These are phyloP conservation scores for Microbotryum silenes-acaulis DNA, from an alignment of 1,284 basidiomycete genomes.

Conservation along the genomic window DNA sequence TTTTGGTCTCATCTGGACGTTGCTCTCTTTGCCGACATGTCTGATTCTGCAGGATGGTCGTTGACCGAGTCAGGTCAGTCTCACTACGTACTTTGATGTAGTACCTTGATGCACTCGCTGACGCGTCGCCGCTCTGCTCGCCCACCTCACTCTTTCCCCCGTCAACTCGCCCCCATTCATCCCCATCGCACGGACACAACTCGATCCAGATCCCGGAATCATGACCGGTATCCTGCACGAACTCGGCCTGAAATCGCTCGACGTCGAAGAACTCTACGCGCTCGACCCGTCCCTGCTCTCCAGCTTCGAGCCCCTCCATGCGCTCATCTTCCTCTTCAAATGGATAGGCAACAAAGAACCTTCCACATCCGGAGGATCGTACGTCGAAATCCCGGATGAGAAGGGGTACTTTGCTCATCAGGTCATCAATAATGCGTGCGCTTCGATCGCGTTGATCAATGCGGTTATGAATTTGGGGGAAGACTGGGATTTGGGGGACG, in stretches of 20 bases:
- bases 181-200: neutral
- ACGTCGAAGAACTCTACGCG: slow-evolving; percentile 60
- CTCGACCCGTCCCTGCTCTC: slow-evolving; percentile 65
- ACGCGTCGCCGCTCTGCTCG: neutral
- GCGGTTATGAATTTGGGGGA: slow-evolving; percentile 71
- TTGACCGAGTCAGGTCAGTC: slow-evolving; percentile 40
- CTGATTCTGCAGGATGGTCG: slow-evolving; percentile 39
- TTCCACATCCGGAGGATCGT: slow-evolving; percentile 42
- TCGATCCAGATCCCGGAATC: slow-evolving; percentile 40
- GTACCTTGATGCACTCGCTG: slow-evolving; percentile 5
- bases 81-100: neutral
- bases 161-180: neutral
- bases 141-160: neutral
- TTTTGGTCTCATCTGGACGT: no score
- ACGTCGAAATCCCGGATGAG: slow-evolving; percentile 12
- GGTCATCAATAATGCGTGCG: slow-evolving; percentile 75
- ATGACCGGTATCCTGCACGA: slow-evolving; percentile 45
- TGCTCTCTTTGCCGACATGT: neutral
- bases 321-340: slow-evolving; percentile 89
- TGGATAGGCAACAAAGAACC: slow-evolving; percentile 45
- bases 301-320: slow-evolving; percentile 68
- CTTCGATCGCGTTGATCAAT: slow-evolving; percentile 84
- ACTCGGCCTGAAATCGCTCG: slow-evolving; percentile 45
- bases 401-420: slow-evolving; percentile 36
- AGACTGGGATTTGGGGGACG: slow-evolving; percentile 54